Base-by-base conservation (phyloP, 2,329 filamentous ascomycete species). In the Talaromyces sp. region DNA sequence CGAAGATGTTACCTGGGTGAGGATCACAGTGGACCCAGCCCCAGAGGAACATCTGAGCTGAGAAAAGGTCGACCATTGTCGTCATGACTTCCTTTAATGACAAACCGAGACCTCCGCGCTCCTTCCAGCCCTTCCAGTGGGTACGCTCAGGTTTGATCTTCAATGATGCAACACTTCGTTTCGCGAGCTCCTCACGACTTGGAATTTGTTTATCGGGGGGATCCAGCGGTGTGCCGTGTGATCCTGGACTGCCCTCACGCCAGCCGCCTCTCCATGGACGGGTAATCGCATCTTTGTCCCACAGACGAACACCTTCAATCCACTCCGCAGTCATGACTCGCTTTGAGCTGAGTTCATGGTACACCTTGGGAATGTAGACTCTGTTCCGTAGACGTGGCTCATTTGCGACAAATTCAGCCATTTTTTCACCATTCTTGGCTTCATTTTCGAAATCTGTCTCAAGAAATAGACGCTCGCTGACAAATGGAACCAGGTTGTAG, bases 1-100 rank as follows among this genome's bases (percentile, higher is more conserved):
- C 90, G 80, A 99, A 97, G 76, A 98, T 95, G 79, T 99, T 99
- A 33, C 94, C 94, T 1, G 95, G 95, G 74, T 99, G 95, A 10
- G 95, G 95, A 76, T 99, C 95, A 79, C 94, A 97, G 81, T 99
- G 94, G 0, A 98, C 91, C 50, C 91, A 86, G 13, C 95, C 95
- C 91, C 92, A 98, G 69, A 96, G 89, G 82, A 97, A 99, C 85
- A 98, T 98, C 75, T 98, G 94, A 2, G 92, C 93, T n/a, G 90
- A 91, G 82, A 98, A 99, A 39, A 98, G 85, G 75, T 97, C 94
- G 59, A 97, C 87, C 88, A 98, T 97, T 37, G 92, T 97, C 6
- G 90, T 90, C 95, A 98, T 98, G 66, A 97, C 92, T 66, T 94
- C 90, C 73, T 90, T 91, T 35, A 92, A 83, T 8, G 87, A 88